These are phyloP conservation scores for Ustilago sp. DNA, from an alignment of 1,284 basidiomycete species.

Conservation along the genomic window DNA sequence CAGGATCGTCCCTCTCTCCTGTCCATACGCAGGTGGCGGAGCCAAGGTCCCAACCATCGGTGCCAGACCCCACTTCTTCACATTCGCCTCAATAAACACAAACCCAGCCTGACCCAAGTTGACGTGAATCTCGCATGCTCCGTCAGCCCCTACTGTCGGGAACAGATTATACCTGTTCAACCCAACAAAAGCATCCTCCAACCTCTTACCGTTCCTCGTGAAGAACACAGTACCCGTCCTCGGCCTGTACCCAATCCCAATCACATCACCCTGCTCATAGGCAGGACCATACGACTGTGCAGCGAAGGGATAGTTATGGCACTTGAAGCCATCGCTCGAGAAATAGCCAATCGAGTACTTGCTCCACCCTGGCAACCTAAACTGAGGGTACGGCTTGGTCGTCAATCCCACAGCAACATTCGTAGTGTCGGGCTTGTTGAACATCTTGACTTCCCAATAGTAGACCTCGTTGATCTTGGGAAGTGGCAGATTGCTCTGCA, in stretches of 20 bases:
- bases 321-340: slow-evolving; percentile 91
- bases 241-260: slow-evolving; percentile 68
- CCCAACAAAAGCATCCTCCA: slow-evolving; percentile 68
- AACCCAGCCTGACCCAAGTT: slow-evolving; percentile 70
- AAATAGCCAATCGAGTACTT: slow-evolving; percentile 96
- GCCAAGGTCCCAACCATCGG: slow-evolving; percentile 69
- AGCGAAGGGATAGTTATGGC: slow-evolving; percentile 96
- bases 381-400: slow-evolving; percentile 68
- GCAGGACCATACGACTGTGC: slow-evolving; percentile 84
- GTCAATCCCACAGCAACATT: slow-evolving; percentile 65
- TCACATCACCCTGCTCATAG: slow-evolving; percentile 81
- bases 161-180: slow-evolving; percentile 67
- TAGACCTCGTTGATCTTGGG: slow-evolving; percentile 70
- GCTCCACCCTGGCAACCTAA: slow-evolving; percentile 76
- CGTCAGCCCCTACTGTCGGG: slow-evolving; percentile 67
- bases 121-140: slow-evolving; percentile 66
- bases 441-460: slow-evolving; percentile 70
- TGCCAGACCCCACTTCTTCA: slow-evolving; percentile 69
- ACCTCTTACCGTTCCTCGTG: slow-evolving; percentile 67
- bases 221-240: slow-evolving; percentile 68
- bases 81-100: slow-evolving; percentile 69
- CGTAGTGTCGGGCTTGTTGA: slow-evolving; percentile 66
- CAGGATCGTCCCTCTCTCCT: slow-evolving; percentile 68
- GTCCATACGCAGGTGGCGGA: slow-evolving; percentile 68
- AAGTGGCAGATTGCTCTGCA: slow-evolving; percentile 68